Evolutionary conservation across 202 grass and related monocot species (phyloP), one percentile per base, ranked within the genome.

Genomic region (Hordeum pubiflorum): DNA sequence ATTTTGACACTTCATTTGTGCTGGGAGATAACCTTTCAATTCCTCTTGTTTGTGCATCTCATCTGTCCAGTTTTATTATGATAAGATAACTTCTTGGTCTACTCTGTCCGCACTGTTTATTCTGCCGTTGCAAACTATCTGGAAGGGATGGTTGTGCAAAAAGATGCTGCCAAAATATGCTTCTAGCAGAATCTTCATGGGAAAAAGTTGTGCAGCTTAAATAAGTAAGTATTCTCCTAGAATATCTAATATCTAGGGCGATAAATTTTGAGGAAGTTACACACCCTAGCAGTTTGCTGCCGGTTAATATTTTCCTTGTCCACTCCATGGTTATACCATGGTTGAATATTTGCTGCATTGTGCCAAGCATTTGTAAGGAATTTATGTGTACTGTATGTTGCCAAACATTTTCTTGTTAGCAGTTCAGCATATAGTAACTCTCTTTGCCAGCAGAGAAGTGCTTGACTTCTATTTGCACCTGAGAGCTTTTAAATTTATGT

Each of bases 401-500:
- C 11, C 74, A 63, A 41, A 24, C 58, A 31, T 31, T 63, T 13
- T 71, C 41, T 72, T 5, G 26, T 11, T 6, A 77, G 21, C 39
- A 70, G 67, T 12, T 44, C 22, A 26, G 11, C 67, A 70, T 70
- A 17, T 44, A 17, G 39, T 26, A 70, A 44, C 67, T 44, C 67
- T 70, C 67, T 70, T 70, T 3, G 23, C 67, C 8, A 1, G 27
- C 21, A 75, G 13, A 59, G 0, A 81, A 37, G 27, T 63, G 62
- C 12, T 77, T 84, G 50, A 3, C 22, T 76, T 10, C 73, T 79
- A 72, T 27, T 59, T 62, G 17, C 31, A 43, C 40, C 9, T 1
- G 33, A 57, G n/a, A 78, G 22, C 26, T 80, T 63, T 61, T 83
- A 66, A 58, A 54, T 76, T 62, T 65, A 64, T 23, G 1, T 37